Evolutionary conservation across 768 basidiomycete species (phyloP).

Genomic region (Suillus alpinus): DNA sequence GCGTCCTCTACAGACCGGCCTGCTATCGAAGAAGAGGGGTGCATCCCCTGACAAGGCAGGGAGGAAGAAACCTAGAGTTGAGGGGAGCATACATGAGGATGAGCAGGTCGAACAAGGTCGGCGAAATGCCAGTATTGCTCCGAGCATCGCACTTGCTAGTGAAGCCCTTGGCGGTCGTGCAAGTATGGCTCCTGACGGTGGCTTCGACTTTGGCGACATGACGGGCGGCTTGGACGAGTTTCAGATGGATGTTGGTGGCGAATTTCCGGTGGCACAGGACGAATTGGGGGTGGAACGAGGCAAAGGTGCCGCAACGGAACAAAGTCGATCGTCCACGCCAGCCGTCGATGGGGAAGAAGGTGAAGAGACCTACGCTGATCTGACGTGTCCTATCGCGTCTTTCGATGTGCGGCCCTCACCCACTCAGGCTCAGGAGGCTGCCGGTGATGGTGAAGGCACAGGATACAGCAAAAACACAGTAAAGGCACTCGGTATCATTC

Average conservation of each 20-base stretch:
- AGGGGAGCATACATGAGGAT: slow-evolving; percentile 43
- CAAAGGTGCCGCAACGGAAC: slow-evolving; percentile 53
- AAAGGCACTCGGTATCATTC: slow-evolving; percentile 75
- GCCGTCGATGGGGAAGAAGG: slow-evolving; percentile 60
- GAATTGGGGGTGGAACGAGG: slow-evolving; percentile 34
- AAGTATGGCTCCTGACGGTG: slow-evolving; percentile 54
- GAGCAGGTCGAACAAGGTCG: slow-evolving; percentile 72
- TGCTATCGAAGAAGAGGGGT: slow-evolving; percentile 58
- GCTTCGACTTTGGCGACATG: slow-evolving; percentile 63
- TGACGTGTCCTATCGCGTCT: slow-evolving; percentile 72
- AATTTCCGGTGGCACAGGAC: slow-evolving; percentile 35
- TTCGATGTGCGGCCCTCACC: slow-evolving; percentile 69
- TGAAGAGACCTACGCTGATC: slow-evolving; percentile 66
- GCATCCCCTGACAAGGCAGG: slow-evolving; percentile 55
- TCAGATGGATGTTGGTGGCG: slow-evolving; percentile 62
- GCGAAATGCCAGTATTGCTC: slow-evolving; percentile 62
- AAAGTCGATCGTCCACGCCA: slow-evolving; percentile 67
- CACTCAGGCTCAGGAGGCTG: slow-evolving; percentile 46
- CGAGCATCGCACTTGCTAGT: slow-evolving; percentile 55
- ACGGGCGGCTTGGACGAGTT: slow-evolving; percentile 61
- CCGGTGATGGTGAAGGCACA: slow-evolving; percentile 52
- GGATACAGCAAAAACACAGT: slow-evolving; percentile 89
- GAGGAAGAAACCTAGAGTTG: slow-evolving; percentile 57
- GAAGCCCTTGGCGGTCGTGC: slow-evolving; percentile 50
- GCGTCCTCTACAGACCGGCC: slow-evolving; percentile 58